Evolutionary conservation across 768 basidiomycete species (phyloP).

Genomic region (Fistulinella prunicolor): DNA sequence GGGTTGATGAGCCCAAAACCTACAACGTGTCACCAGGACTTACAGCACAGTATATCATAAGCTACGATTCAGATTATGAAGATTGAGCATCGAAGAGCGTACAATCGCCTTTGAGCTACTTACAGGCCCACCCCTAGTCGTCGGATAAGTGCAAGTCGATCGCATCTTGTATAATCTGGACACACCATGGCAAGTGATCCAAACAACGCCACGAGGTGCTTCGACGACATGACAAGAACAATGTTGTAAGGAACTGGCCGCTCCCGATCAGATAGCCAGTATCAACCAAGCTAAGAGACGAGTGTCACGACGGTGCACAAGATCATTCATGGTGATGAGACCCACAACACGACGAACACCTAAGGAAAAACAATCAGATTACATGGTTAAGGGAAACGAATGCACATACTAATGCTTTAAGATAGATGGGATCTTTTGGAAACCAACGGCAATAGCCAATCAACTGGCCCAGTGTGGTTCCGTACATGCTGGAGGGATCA

Average conservation of each 20-base stretch:
- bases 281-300: conserved; percentile 3
- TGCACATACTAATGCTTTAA: too few relatives aligned
- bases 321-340: not conserved
- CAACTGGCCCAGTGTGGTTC: too few relatives aligned
- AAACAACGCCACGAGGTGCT: not conserved
- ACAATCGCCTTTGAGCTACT: not conserved
- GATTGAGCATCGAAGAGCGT: not conserved
- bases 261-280: conserved; percentile 4
- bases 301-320: not conserved
- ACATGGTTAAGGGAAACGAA: too few relatives aligned
- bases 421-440: too few relatives aligned
- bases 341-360: conserved; percentile 7
- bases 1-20: too few relatives aligned
- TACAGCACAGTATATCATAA: not conserved
- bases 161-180: too few relatives aligned
- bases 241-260: not conserved
- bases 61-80: not conserved
- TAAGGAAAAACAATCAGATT: not conserved
- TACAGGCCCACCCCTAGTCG: conserved; percentile 7
- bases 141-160: not conserved
- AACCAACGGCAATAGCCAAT: too few relatives aligned
- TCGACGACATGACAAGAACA: conserved; percentile 4
- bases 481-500: not conserved
- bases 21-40: not conserved
- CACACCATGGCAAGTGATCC: conserved; percentile 1